Base-by-base conservation (phyloP, 192 early-diverging fungal species). In the Haplosporangium gracile region DNA sequence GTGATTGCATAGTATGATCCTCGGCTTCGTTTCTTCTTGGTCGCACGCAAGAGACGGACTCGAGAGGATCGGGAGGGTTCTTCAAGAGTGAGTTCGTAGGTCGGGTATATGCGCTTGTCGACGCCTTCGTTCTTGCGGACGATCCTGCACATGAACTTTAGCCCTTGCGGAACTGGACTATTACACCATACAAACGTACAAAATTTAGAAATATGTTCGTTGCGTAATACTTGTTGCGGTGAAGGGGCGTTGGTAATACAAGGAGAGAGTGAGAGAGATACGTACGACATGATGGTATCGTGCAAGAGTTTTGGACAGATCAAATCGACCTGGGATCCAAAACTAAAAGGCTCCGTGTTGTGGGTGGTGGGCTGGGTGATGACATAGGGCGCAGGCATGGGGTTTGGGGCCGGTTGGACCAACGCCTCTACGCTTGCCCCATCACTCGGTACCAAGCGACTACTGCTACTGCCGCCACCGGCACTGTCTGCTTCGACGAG, bases 41-140 rank as follows among this genome's bases (percentile, higher is more conserved):
- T 89, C 1, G 96, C 96, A 0, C 94, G 88, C 51, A 97, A 76
- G 32, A 96, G 42, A 82, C 95, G 91, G 32, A 89, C 91, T 20
- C 77, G 71, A 65, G 24, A 74, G 57, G n/a, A 7, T 1, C 49
- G 51, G n/a, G 40, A 2, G 4, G 75, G 80, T 39, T 95, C 91
- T 75, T 97, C 95, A 9, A 96, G 88, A 76, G 82, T 96, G 15
- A 97, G 77, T 40, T 95, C 91, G 76, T 96, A 96, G 39, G 87
- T 88, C 16, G 96, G 96, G 70, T 93, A 93, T 39, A 95, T 72
- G 1, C 84, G 81, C 78, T 92, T 94, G 68, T 93, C 93, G 36
- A 93, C 78, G 4, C 93, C 90, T 49, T 92, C 93, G 75, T 90
- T 91, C 70, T 84, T 89, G 22, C 96, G 91, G 2, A 88, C 78